Evolutionary conservation across 345 rosid species (phyloP).

Genomic region (Passiflora organensis): DNA sequence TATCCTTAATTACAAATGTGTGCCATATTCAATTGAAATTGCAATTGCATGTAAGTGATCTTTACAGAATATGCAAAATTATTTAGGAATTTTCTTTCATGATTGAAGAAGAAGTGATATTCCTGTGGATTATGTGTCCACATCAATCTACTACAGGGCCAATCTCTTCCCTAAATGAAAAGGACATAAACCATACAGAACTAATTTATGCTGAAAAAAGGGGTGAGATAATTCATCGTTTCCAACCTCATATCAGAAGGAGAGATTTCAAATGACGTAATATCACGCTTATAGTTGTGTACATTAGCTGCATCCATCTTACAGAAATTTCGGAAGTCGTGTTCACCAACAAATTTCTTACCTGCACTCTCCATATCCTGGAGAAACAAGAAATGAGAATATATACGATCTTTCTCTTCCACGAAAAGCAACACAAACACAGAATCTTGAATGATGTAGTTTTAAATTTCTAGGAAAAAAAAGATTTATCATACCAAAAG

Average conservation of each 20-base stretch:
- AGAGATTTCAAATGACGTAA: conserved; percentile 57
- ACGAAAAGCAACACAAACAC: conserved; percentile 5
- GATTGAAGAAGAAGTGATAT: too few species aligned
- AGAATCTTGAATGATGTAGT: not conserved
- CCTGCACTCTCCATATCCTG: conserved; percentile 85
- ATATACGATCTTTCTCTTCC: conserved; percentile 6
- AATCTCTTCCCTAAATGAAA: not conserved
- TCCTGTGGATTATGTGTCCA: too few species aligned
- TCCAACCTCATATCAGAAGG: conserved; percentile 62
- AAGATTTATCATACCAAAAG: conserved; percentile 32
- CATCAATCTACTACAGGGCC: not conserved
- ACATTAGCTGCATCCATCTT: conserved; percentile 95
- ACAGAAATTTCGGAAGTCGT: conserved; percentile 89
- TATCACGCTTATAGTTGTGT: conserved; percentile 59
- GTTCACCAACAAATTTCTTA: conserved; percentile 77
- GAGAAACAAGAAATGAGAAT: conserved; percentile 19
- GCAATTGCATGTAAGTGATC: too few species aligned
- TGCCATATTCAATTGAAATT: too few species aligned
- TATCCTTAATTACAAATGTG: too few species aligned
- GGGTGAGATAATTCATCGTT: too few species aligned
- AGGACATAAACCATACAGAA: too few species aligned
- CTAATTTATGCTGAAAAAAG: too few species aligned
- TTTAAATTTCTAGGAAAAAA: not conserved
- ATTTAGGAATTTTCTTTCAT: too few species aligned
- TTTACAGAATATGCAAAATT: too few species aligned